phyloP scores from a whole-genome alignment of 805 yeast species.

The Maudiozyma serrabonitensis region DNA sequence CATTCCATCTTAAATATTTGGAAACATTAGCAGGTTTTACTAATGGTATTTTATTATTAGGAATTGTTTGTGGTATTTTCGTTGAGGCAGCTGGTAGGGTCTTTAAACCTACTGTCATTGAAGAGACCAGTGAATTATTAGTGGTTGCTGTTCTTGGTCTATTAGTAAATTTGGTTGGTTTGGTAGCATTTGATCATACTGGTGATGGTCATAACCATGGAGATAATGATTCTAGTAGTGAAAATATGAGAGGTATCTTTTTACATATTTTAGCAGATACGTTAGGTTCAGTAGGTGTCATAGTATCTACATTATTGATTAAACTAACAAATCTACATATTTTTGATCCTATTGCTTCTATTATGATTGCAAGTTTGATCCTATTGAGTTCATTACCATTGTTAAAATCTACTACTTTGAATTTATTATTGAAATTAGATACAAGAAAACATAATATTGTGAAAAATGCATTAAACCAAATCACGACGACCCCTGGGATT shows the following conservation, averaged over 20 bases:
- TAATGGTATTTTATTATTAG: constrained; percentile 79
- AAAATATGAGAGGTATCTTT: constrained; percentile 89
- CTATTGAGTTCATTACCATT: constrained; percentile 77
- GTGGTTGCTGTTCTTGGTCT: constrained; percentile 80
- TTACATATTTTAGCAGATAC: constrained; percentile 93
- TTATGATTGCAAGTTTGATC: constrained; percentile 74
- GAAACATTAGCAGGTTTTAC: constrained; percentile 94
- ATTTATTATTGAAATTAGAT: constrained; percentile 54
- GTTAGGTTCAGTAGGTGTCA: constrained; percentile 93
- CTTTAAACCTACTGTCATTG: constrained; percentile 63
- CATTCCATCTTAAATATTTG: constrained; percentile 71
- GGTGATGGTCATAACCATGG: constrained; percentile 33
- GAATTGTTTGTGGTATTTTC: constrained; percentile 80
- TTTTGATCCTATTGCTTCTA: constrained; percentile 87
- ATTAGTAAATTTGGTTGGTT: constrained; percentile 82
- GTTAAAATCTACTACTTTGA: constrained; percentile 67
- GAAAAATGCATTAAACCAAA: constrained; percentile 56
- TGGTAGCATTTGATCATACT: constrained; percentile 89
- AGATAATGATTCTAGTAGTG: constrained; percentile 27
- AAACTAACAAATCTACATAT: constrained; percentile 57
- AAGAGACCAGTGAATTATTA: constrained; percentile 73
- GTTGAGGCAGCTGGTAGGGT: constrained; percentile 81
- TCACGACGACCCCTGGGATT: constrained; percentile 66
- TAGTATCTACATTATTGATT: constrained; percentile 76
- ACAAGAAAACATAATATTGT: constrained; percentile 51